Evolutionary conservation across 225 moss, liverwort and hornwort genomes (phyloP).

Genomic region (Pseudoscleropodium purum): DNA sequence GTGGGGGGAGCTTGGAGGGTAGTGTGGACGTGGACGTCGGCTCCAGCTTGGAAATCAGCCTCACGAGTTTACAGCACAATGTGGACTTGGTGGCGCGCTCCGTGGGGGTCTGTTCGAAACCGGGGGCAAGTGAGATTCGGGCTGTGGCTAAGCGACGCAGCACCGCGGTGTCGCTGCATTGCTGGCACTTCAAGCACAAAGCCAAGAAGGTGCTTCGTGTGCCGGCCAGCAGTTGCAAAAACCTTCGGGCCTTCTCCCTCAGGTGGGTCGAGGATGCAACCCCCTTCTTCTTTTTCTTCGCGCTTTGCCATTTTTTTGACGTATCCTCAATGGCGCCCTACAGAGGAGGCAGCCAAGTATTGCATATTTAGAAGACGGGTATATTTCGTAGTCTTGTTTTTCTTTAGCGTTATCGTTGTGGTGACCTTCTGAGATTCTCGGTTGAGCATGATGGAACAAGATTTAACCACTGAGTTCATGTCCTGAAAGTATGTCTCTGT

Average conservation of each 20-base stretch:
- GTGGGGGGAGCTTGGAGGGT: not conserved
- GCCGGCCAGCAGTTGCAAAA: slow-evolving; percentile 12
- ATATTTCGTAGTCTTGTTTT: not conserved
- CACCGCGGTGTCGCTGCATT: not conserved
- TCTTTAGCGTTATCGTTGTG: not conserved
- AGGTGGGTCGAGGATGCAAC: not conserved
- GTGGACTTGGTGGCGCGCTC: slow-evolving; percentile 44
- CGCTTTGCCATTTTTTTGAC: not conserved
- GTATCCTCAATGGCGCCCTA: not conserved
- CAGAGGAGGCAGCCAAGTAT: not conserved
- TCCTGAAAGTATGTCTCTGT: too few relatives aligned
- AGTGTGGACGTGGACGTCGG: not conserved
- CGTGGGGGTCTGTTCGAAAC: slow-evolving; percentile 10
- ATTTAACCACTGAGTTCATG: not conserved
- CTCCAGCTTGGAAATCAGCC: slow-evolving; percentile 7
- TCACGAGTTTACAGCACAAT: slow-evolving; percentile 32
- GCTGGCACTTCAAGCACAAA: slow-evolving; percentile 23
- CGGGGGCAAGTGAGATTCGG: not conserved
- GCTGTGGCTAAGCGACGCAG: not conserved
- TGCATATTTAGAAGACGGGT: not conserved
- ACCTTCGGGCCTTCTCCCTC: slow-evolving; percentile 8
- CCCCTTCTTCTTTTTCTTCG: not conserved
- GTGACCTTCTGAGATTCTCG: not conserved
- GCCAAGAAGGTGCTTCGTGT: slow-evolving; percentile 15
- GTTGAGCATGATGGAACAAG: not conserved